Evolutionary conservation across 768 basidiomycete species (phyloP), one percentile per base, ranked within the genome.

Genomic region (Boletus rubropictus): DNA sequence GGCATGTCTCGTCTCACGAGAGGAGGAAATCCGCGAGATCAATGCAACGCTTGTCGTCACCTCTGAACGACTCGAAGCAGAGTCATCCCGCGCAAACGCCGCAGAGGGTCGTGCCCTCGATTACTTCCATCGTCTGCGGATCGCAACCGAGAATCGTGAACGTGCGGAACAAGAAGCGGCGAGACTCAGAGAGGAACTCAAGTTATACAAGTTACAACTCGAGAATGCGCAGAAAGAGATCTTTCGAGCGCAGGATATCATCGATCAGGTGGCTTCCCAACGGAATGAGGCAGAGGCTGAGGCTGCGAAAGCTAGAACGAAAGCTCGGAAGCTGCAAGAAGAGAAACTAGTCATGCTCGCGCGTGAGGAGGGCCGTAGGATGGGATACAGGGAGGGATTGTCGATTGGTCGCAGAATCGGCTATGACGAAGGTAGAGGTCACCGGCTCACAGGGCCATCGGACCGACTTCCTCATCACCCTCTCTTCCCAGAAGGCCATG

Each of bases 21-120:
- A 66, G 38, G 66, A 66, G 39, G 66, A 66, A 42, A 44, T 66
- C 38, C 57, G 64, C 18, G 64, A 66, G 41, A 42, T 67, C 24
- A 64, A 68, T 29, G 54, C 64, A 14, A 48, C 47, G 2, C 53
- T 67, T 28, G 49, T 31, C 37, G 56, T 60, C 49, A 51, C 57
- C 34, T 45, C 55, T 6, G 64, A 66, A 34, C 64, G 66, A n/a
- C 61, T 76, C 35, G 71, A 75, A 43, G 49, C 55, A 11, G 75
- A 75, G 50, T 67, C 73, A 3, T 54, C 56, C 24, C 73, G 74
- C 44, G 74, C 72, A 20, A 66, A 66, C 24, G 63, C 69, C 21
- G 72, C 75, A n/a, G 74, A 76, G 50, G 64, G 64, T 33, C 70
- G 74, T 32, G 73, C 73, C n/a, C 61, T 73, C 36, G 75, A 75